Percentiles rank a stretch among this genome's conserved stretches.
Evolutionary conservation across 2,329 filamentous ascomycete genomes (phyloP).

Genomic region (Hypoxylon sp.): DNA sequence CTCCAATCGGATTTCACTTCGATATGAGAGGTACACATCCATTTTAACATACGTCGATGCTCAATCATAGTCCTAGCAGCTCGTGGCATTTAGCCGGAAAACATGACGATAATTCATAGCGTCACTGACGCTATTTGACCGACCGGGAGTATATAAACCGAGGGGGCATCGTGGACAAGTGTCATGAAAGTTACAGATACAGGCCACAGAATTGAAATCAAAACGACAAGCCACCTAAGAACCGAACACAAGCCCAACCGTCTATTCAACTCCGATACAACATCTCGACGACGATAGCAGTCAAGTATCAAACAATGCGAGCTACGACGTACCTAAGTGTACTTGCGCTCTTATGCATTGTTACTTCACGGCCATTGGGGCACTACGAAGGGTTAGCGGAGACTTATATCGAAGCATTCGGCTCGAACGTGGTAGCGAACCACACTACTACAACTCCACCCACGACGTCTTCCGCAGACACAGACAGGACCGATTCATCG

Average conservation of each 20-base stretch:
- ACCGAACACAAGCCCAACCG: background rate
- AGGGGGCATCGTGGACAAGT: background rate
- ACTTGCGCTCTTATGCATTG: background rate
- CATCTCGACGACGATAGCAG: background rate
- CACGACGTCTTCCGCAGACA: background rate
- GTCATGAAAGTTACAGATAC: background rate
- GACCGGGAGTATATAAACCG: slow-evolving; percentile 24
- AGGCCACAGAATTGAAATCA: background rate
- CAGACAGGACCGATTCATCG: slow-evolving; percentile 5
- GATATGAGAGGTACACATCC: slow-evolving; percentile 15
- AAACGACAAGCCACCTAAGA: background rate
- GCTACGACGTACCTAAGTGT: background rate
- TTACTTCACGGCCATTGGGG: slow-evolving; percentile 9
- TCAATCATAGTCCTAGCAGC: background rate
- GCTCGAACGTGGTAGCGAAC: slow-evolving; percentile 33
- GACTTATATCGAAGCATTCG: slow-evolving; percentile 28
- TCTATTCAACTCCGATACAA: background rate
- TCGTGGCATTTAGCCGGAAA: slow-evolving; percentile 39
- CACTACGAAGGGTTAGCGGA: slow-evolving; percentile 30
- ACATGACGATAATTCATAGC: background rate
- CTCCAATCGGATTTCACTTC: slow-evolving; percentile 20
- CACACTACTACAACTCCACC: slow-evolving; percentile 15
- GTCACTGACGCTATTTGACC: slow-evolving; percentile 18
- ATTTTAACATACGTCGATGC: background rate
- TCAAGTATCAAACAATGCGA: slow-evolving; percentile 1